Evolutionary conservation across 2,329 filamentous ascomycete species (phyloP).

Genomic region (Aureobasidium sp.): DNA sequence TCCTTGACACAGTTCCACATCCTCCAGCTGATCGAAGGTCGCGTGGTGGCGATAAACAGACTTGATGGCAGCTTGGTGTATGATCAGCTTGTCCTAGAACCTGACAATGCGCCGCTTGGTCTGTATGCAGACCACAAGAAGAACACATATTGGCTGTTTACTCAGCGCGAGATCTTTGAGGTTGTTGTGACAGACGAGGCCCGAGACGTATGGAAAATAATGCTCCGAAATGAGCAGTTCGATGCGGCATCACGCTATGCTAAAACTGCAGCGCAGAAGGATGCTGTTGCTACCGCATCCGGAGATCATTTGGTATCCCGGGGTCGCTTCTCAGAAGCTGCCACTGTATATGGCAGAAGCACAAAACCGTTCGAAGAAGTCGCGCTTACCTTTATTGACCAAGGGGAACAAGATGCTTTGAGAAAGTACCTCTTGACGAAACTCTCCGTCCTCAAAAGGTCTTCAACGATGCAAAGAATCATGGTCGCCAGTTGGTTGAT

Average conservation of each 20-base stretch:
- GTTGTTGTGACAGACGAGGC: conserved; percentile 86
- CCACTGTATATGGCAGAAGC: conserved; percentile 84
- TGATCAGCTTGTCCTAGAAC: conserved; percentile 77
- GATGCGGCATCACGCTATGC: conserved; percentile 83
- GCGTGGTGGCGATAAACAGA: conserved; percentile 78
- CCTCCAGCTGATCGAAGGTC: conserved; percentile 70
- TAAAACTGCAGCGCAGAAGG: conserved; percentile 70
- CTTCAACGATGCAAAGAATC: conserved; percentile 80
- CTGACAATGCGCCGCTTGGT: conserved; percentile 71
- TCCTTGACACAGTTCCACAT: conserved; percentile 92
- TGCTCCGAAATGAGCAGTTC: conserved; percentile 80
- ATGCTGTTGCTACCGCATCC: conserved; percentile 84
- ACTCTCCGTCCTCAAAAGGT: conserved; percentile 72
- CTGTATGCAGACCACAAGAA: conserved; percentile 86
- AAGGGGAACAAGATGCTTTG: conserved; percentile 80
- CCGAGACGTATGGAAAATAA: conserved; percentile 88
- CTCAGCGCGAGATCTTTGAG: conserved; percentile 83
- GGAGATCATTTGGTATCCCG: conserved; percentile 81
- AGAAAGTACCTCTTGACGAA: conserved; percentile 85
- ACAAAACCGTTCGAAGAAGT: conserved; percentile 97
- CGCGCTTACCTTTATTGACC: conserved; percentile 82
- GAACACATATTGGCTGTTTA: conserved; percentile 97
- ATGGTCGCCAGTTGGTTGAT: conserved; percentile 96
- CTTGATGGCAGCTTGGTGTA: conserved; percentile 81
- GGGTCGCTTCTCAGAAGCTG: conserved; percentile 77